Conservation (phyloP, 768 basidiomycete genomes). For the Pleurotus platypus region DNA sequence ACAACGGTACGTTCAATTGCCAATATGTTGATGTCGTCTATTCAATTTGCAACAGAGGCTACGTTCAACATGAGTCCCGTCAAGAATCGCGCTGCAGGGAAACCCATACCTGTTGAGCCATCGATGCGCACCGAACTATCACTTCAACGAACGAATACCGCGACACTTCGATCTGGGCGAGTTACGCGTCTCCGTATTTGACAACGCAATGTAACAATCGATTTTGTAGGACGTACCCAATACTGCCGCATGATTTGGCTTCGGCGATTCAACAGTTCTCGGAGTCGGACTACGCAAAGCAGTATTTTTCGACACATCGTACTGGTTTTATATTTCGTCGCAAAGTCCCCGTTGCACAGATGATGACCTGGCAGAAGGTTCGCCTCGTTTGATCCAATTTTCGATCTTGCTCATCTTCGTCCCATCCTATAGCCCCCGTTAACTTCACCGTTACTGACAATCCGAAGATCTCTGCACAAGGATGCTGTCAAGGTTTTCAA, state of each 20-base stretch:
- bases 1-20: constrained; percentile 50
- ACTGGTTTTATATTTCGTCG: constrained; percentile 85
- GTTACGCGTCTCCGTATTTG: constrained; percentile 20
- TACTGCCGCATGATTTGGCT: constrained; percentile 75
- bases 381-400: background rate
- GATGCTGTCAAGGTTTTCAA: constrained; percentile 87
- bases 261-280: constrained; percentile 87
- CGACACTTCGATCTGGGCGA: constrained; percentile 65
- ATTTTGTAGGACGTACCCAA: constrained; percentile 60
- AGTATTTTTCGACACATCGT: constrained; percentile 89
- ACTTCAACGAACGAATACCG: constrained; percentile 24
- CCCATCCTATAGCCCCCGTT: constrained; percentile 48
- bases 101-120: constrained; percentile 59
- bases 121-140: constrained; percentile 18
- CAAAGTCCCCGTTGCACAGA: constrained; percentile 75
- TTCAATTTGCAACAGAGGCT: constrained; percentile 42
- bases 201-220: constrained; percentile 9
- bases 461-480: constrained; percentile 62
- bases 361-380: constrained; percentile 93
- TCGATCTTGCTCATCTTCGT: constrained; percentile 1
- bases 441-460: constrained; percentile 66
- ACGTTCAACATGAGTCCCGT: constrained; percentile 74
- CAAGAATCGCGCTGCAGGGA: constrained; percentile 55
- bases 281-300: constrained; percentile 78
- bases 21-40: constrained; percentile 2